Conservation (phyloP, 176 grass and related monocot species). For the Echinochloa phyllopogon region DNA sequence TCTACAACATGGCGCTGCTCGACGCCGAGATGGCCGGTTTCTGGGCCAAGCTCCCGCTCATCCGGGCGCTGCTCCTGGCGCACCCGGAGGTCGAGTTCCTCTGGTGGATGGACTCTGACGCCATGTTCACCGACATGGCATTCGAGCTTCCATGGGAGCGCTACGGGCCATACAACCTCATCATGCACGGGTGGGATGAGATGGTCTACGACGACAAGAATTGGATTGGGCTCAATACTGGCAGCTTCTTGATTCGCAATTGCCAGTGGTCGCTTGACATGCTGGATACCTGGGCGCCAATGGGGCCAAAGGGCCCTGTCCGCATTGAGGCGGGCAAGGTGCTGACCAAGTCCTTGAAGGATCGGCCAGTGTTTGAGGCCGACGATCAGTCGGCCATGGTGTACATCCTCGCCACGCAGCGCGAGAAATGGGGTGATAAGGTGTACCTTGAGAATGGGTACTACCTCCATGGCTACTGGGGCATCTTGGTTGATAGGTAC, state of each 20-base stretch:
- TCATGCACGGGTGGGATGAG: constrained; percentile 95
- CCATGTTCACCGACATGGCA: constrained; percentile 97
- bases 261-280: constrained; percentile 98
- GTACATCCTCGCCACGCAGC: constrained; percentile 88
- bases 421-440: constrained; percentile 82
- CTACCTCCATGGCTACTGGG: constrained; percentile 99
- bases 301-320: constrained; percentile 95
- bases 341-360: constrained; percentile 81
- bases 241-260: constrained; percentile 93
- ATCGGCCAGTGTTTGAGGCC: constrained; percentile 95
- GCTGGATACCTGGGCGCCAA: constrained; percentile 92
- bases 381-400: constrained; percentile 99
- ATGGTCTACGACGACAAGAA: constrained; percentile 98
- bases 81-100: constrained; percentile 97
- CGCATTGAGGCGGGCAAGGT: constrained; percentile 85
- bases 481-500: constrained; percentile 88
- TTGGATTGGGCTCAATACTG: constrained; percentile 98
- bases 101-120: constrained; percentile 99
- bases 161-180: constrained; percentile 75
- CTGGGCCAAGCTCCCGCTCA: constrained; percentile 96
- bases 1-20: constrained; percentile 96
- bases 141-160: constrained; percentile 98
- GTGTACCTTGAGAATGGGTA: constrained; percentile 93
- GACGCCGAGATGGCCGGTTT: constrained; percentile 95
- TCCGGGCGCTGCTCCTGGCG: constrained; percentile 81